Conservation (phyloP, 148 eudicot genomes). For the Camellia granthamiana region DNA sequence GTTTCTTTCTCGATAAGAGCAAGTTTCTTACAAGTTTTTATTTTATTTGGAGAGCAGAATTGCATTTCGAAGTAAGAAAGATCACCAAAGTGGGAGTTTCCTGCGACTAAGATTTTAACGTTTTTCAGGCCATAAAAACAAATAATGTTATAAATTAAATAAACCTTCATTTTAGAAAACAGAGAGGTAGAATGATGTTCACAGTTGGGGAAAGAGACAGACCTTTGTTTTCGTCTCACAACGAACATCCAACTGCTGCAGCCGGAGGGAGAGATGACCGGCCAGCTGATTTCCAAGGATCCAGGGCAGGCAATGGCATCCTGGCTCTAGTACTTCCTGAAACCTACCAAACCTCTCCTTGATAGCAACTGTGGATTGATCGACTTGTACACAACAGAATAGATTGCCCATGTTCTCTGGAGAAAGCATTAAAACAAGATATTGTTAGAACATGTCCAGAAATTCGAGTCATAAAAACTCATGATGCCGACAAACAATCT, state of each 20-base stretch:
- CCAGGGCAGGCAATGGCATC: constrained; percentile 50
- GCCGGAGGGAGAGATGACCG: constrained; percentile 34
- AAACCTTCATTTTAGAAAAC: background rate
- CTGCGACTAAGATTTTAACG: background rate
- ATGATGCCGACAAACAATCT: background rate
- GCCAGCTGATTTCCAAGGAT: constrained; percentile 34
- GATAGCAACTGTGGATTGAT: constrained; percentile 41
- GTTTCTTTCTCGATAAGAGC: no score
- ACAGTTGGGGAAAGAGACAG: background rate
- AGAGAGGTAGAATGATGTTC: background rate
- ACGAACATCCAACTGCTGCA: constrained; percentile 39
- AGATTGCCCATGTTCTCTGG: constrained; percentile 33
- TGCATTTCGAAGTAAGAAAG: no score
- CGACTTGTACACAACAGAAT: constrained; percentile 38
- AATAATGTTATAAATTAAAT: background rate
- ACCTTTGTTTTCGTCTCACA: constrained; percentile 37
- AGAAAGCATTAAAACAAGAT: constrained; percentile 13
- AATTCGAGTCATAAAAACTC: background rate
- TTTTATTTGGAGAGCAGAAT: no score
- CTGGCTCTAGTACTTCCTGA: constrained; percentile 41
- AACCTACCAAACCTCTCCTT: constrained; percentile 42
- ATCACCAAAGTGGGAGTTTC: no score
- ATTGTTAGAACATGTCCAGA: background rate
- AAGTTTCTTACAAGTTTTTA: no score
- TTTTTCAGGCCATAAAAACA: background rate